Base-by-base conservation (phyloP, 192 early-diverging fungal genomes). In the Backusella sp. region DNA sequence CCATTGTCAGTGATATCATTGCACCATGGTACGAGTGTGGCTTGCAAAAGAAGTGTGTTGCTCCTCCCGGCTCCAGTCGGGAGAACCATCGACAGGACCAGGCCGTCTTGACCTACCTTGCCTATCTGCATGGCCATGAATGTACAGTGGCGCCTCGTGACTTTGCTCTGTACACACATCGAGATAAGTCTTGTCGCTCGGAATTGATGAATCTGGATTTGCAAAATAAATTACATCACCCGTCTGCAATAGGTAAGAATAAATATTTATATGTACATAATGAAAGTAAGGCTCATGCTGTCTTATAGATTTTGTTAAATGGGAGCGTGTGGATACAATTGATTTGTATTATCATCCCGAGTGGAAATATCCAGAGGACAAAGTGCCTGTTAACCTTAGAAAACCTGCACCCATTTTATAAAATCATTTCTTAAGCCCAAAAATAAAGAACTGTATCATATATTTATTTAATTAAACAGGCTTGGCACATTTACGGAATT, bases 401-500 rank as follows among this genome's bases (percentile, higher is more conserved):
- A 66, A 67, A 4, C 73, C 62, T 14, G 34, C 66, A 32, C 68
- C 28, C 8, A 23, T 21, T 32, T 59, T 66, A 46, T 46, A 26
- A 49, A 49, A 7, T 26, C 15, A 21, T 14, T 12, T 53, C 52
- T 53, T 53, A 23, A 21, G 21, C 23, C 0, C 19, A 41, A 68
- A 19, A 66, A 42, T 44, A 44, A 68, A 44, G 14, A 5, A 5
- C 39, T 23, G 30, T 32, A 34, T 30, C 44, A 72, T 49, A 49
- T 72, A 49, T 44, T 72, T 41, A 12, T 30, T 46, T 72, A 49
- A 17, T 68, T 85, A 91, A 49, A 90, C 85, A 1, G 96, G 93
- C 82, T 98, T 99, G 19, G 97, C 97, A 74, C 97, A 99, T 84
- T 99, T 99, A 71, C 98, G 86, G 74, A 89, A 90, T 74, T 98